A percentile compares a stretch with the other conserved stretches of the same genome.
phyloP scores from a whole-genome alignment of 495 filamentous ascomycete species.

The Podospora didyma region DNA sequence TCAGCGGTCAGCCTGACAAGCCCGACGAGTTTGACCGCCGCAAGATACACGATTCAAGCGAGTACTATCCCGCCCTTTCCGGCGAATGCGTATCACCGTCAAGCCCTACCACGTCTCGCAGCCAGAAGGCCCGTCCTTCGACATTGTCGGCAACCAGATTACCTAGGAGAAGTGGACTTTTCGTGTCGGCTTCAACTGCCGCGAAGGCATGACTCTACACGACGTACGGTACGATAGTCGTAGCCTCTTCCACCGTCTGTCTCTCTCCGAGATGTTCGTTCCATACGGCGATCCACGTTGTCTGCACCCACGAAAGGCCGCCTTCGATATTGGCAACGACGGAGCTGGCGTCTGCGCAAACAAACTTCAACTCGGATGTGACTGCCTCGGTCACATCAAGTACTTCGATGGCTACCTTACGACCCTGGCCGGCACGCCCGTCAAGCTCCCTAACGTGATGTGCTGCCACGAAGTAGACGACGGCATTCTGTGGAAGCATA shows the following conservation, averaged over 20 bases:
- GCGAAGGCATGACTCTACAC: constrained; percentile 62
- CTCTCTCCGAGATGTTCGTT: constrained; percentile 72
- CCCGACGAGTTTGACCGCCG: constrained; percentile 36
- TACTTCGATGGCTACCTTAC: constrained; percentile 60
- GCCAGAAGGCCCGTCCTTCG: constrained; percentile 69
- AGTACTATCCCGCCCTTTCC: constrained; percentile 67
- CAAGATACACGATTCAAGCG: constrained; percentile 45
- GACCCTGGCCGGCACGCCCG: constrained; percentile 50
- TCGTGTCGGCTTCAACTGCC: constrained; percentile 62
- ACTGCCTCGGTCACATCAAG: constrained; percentile 68
- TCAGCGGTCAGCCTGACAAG: constrained; percentile 40
- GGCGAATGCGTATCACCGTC: constrained; percentile 48
- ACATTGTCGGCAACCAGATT: constrained; percentile 33
- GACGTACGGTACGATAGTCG: constrained; percentile 63
- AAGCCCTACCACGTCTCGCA: constrained; percentile 74
- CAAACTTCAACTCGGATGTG: constrained; percentile 61
- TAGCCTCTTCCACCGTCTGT: constrained; percentile 60
- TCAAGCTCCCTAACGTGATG: constrained; percentile 60
- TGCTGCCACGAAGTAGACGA: constrained; percentile 70
- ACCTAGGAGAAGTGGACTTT: constrained; percentile 65
- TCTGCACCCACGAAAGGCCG: constrained; percentile 68
- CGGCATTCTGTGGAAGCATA: constrained; percentile 76
- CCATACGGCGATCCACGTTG: constrained; percentile 67
- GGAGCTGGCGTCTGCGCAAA: constrained; percentile 68
- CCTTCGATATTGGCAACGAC: constrained; percentile 71